phyloP scores from a whole-genome alignment of 495 filamentous ascomycete species.

The Bacidia gigantensis region DNA sequence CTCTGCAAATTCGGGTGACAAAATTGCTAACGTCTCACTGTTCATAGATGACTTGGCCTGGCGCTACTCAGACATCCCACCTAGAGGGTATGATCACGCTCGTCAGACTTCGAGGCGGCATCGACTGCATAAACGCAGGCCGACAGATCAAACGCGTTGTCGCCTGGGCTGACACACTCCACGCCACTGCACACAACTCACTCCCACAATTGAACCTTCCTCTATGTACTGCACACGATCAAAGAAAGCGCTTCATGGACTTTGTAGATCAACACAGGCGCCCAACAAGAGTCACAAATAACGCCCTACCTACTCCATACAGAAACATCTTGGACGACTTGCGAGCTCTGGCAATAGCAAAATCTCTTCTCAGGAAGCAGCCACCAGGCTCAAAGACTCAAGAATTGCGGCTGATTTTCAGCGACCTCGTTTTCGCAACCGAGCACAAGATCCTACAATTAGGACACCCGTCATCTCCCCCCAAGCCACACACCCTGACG shows the following conservation, averaged over 20 bases:
- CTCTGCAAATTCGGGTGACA: background rate
- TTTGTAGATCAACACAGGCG: too few relatives aligned
- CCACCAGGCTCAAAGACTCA: background rate
- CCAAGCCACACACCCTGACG: background rate
- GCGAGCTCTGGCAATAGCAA: too few relatives aligned
- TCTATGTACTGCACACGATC: background rate
- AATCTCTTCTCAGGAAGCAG: too few relatives aligned
- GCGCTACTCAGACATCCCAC: slow-evolving; percentile 2
- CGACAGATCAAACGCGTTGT: background rate
- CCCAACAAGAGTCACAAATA: too few relatives aligned
- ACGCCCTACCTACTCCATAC: too few relatives aligned
- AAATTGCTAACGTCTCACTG: background rate
- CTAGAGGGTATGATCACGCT: slow-evolving; percentile 3
- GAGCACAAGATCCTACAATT: background rate
- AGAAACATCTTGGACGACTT: too few relatives aligned
- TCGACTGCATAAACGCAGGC: background rate
- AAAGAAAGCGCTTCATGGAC: background rate
- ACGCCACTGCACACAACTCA: background rate
- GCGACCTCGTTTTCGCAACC: background rate
- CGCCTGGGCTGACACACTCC: background rate
- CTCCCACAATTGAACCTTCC: background rate
- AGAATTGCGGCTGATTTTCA: background rate
- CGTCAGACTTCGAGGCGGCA: slow-evolving; percentile 2
- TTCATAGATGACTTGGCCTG: background rate
- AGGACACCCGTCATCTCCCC: background rate